Percentiles rank a stretch among this genome's conserved stretches.
Evolutionary conservation across 2,329 filamentous ascomycete species (phyloP).

Genomic region (Fragosphaeria purpurea): DNA sequence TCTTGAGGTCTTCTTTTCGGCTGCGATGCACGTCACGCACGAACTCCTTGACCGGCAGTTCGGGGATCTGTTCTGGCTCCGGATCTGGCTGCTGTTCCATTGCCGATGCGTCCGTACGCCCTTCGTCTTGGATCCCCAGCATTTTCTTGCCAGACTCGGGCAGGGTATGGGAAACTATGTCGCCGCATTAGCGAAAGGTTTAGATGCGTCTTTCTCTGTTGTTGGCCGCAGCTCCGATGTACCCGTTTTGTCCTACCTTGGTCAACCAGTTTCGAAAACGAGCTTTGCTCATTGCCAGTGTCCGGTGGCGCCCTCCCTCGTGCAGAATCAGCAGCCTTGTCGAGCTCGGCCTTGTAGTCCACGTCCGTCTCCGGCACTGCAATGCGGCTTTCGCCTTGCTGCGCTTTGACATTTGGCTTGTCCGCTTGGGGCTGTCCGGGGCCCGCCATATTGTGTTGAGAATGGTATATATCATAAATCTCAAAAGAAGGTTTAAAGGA

Average conservation of each 20-base stretch:
- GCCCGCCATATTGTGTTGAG: too few species aligned
- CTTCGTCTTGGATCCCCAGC: slow-evolving; percentile 21
- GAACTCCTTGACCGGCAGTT: slow-evolving; percentile 41
- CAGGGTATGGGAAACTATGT: slow-evolving; percentile 26
- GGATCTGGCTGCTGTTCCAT: slow-evolving; percentile 11
- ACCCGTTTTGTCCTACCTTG: slow-evolving; percentile 26
- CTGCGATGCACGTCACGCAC: slow-evolving; percentile 43
- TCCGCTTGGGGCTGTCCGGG: too few species aligned
- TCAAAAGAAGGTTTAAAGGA: too few species aligned
- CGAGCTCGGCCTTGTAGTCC: slow-evolving; percentile 34
- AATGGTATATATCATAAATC: too few species aligned
- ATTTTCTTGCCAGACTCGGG: slow-evolving; percentile 30
- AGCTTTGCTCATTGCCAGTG: slow-evolving; percentile 16
- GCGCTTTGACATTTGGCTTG: too few species aligned
- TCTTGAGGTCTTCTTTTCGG: slow-evolving; percentile 16
- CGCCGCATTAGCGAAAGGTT: too few species aligned
- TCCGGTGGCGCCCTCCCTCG: slow-evolving; percentile 10
- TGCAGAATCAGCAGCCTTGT: slow-evolving; percentile 29
- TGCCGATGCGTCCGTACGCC: slow-evolving; percentile 9
- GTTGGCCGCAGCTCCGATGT: neutral
- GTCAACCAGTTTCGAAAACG: slow-evolving; percentile 24
- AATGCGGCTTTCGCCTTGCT: neutral
- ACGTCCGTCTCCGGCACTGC: neutral
- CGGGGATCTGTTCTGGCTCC: slow-evolving; percentile 33
- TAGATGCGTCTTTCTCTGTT: neutral